These are phyloP conservation scores for Termitomyces titanicus DNA, from an alignment of 768 basidiomycete species.

Conservation along the genomic window DNA sequence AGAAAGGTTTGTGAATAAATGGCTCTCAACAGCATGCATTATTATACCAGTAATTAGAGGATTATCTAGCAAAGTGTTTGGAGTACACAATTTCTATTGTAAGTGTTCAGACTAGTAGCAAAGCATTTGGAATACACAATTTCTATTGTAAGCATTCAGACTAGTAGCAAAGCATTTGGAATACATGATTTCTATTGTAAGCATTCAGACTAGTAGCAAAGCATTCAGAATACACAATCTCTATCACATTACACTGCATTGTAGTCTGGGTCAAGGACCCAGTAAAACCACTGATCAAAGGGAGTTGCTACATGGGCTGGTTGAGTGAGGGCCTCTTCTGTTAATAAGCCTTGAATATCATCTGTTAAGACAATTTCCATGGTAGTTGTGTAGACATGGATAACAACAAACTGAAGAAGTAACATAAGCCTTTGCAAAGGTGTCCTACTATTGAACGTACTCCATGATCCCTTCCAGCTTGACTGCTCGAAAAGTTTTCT, in stretches of 20 bases:
- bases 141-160: too few relatives aligned
- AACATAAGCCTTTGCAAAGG: neutral
- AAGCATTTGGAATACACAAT: too few relatives aligned
- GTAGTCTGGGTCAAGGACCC: neutral
- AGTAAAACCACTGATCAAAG: neutral
- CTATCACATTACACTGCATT: neutral
- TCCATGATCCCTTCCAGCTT: too few relatives aligned
- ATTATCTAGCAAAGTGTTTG: too few relatives aligned
- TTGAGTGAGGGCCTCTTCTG: neutral
- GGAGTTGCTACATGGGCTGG: neutral
- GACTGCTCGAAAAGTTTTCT: too few relatives aligned
- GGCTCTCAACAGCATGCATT: conserved; percentile 76
- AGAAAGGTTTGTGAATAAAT: conserved; percentile 63
- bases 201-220: neutral
- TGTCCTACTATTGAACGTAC: too few relatives aligned
- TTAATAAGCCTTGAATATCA: neutral
- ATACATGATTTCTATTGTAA: neutral
- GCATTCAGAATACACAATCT: neutral
- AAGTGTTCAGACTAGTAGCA: too few relatives aligned
- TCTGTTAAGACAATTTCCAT: neutral
- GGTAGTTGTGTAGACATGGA: neutral
- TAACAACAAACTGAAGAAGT: neutral
- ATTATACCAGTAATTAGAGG: too few relatives aligned
- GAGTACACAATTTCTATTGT: too few relatives aligned
- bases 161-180: neutral